Evolutionary conservation across 345 rosid species (phyloP), one percentile per base, ranked within the genome.

Genomic region (Streptanthus diversifolius): DNA sequence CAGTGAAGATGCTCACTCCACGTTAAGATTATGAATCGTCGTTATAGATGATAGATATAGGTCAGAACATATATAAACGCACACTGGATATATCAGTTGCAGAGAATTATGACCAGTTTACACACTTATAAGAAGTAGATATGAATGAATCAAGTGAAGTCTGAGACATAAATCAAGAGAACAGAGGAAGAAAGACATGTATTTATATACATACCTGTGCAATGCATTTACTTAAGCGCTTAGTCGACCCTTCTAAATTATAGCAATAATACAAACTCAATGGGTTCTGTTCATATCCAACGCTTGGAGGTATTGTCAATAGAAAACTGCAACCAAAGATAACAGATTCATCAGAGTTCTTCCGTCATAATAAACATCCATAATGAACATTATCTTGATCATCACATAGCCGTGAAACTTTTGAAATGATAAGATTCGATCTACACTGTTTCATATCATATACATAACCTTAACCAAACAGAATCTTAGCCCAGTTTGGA

Each of bases 271-370:
- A 93, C 82, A 93, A 47, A 63, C 98, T 93, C 84, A 89, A 71
- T 0, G 98, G 98, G 71, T 93, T 93, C 72, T 89, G 97, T 53
- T 88, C 96, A 68, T 89, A 88, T 47, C 98, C 96, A 52, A 91
- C 89, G 15, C 96, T 93, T 2, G 91, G 93, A 68, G 98, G 98
- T 70, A 93, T 85, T 19, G 97, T 91, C 81, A 91, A 78, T 22
- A 93, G 81, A 57, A 77, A 89, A 29, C 98, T 93, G 85, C 82
- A 70, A 5, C 59, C 32, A 35, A 36, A 67, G 32, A 10, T 0
- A 4, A 67, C 45, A 55, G 5, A 48, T 47, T 43, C 49, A 65
- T 19, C 37, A 41, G 8, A 39, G 5, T 70, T 47, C 8, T 24
- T 48, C 19, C 5, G 10, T 21, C 65, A 33, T 18, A 57, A 19